These are phyloP conservation scores for Candida buenavistaensis DNA, from an alignment of 1,139 yeast species.

Conservation along the genomic window DNA sequence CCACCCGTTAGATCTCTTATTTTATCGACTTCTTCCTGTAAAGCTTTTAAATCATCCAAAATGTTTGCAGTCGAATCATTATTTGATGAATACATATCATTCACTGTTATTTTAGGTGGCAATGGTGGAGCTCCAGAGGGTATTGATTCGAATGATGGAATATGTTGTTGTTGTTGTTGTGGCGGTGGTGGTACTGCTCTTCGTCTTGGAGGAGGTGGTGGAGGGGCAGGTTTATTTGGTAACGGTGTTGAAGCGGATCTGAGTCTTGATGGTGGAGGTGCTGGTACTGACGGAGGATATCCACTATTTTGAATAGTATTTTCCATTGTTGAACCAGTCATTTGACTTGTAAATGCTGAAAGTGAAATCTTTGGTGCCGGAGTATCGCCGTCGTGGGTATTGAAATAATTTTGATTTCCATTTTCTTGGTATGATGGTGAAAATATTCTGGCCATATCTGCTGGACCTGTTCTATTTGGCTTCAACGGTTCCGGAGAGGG, in stretches of 20 bases:
- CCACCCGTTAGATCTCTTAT: constrained; percentile 53
- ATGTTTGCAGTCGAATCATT: constrained; percentile 50
- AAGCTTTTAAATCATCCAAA: constrained; percentile 58
- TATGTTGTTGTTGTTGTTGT: constrained; percentile 15
- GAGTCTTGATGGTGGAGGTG: constrained; percentile 32
- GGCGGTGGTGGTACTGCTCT: constrained; percentile 42
- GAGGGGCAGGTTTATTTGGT: constrained; percentile 26
- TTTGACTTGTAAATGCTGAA: constrained; percentile 45
- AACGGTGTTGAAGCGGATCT: constrained; percentile 48
- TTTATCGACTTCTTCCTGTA: constrained; percentile 65
- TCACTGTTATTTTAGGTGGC: constrained; percentile 33
- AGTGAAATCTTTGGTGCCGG: constrained; percentile 31
- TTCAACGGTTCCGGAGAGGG: constrained; percentile 30
- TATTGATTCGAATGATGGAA: neutral
- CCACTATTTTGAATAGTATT: constrained; percentile 35
- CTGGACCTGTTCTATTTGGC: constrained; percentile 42
- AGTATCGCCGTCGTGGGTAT: neutral
- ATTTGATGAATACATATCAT: constrained; percentile 12
- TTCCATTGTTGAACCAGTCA: constrained; percentile 44
- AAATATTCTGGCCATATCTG: constrained; percentile 37
- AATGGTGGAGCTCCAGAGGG: constrained; percentile 24
- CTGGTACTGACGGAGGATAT: constrained; percentile 11
- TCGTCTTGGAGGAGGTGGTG: constrained; percentile 47
- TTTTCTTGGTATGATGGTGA: constrained; percentile 22
- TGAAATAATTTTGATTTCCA: constrained; percentile 14